Conservation (phyloP, 208 protist genomes). For the Leishmania tarentolae region DNA sequence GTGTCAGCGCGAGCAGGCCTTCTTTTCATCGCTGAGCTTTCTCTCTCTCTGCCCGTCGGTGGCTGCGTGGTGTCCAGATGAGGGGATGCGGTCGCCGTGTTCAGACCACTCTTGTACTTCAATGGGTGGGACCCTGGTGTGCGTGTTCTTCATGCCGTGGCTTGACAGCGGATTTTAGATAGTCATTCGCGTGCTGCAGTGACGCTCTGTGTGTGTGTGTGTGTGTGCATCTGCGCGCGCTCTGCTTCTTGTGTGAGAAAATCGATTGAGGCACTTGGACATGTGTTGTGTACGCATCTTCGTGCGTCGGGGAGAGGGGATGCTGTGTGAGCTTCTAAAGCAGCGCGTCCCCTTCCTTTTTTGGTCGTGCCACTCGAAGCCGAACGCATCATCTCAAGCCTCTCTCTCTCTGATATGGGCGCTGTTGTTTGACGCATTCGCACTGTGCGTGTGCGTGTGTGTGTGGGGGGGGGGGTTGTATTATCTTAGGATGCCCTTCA, state of each 20-base stretch:
- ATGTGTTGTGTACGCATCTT: too few species aligned
- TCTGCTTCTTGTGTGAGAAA: background rate
- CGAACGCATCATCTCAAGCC: too few species aligned
- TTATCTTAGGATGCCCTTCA: background rate
- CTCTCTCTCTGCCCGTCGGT: background rate
- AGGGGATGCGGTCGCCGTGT: background rate
- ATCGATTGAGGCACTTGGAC: background rate
- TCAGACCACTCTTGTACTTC: background rate
- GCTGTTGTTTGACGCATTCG: background rate
- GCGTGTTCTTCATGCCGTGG: background rate
- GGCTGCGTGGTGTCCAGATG: too few species aligned
- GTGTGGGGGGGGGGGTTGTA: too few species aligned
- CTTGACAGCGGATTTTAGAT: background rate
- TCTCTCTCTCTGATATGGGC: background rate
- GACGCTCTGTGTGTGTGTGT: conserved; percentile 17
- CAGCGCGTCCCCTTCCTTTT: too few species aligned
- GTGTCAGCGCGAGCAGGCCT: background rate
- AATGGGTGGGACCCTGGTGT: background rate
- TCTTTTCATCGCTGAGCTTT: background rate
- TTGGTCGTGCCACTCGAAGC: too few species aligned
- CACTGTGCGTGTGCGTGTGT: background rate
- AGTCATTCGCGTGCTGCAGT: background rate
- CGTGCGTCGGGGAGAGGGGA: too few species aligned
- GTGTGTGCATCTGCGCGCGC: conserved; percentile 10
- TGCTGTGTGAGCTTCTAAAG: too few species aligned